Evolutionary conservation across 2,329 filamentous ascomycete genomes (phyloP), one percentile per base, ranked within the genome.

Genomic region (Claviceps pazoutovae): DNA sequence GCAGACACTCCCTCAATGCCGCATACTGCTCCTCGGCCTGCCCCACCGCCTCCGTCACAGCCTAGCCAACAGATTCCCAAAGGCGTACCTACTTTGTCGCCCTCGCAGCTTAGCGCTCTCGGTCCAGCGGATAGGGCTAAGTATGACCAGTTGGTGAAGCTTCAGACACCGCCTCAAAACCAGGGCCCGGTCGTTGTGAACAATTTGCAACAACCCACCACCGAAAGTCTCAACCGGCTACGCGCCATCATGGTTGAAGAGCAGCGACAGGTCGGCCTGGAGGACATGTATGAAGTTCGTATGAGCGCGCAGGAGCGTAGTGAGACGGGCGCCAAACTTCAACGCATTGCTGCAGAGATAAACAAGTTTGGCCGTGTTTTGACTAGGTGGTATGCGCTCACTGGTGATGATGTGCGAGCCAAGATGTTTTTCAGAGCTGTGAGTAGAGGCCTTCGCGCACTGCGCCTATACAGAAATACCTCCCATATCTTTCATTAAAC

Each of bases 361-460:
- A 58, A 56, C 19, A 73, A 71, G 56, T 63, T 78, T 19, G 69
- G 69, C 17, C 70, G 68, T 52, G 64, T 66, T 1, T 59, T 79
- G 4, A 65, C 62, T 30, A 70, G 64, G 21, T 79, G 75, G 75
- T 79, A 74, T 54, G 58, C 61, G 3, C 58, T 71, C 19, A 74
- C 72, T 1, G 67, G 65, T 16, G 75, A 80, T 52, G 75, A 80
- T 51, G 59, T 57, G 11, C 70, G 75, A 39, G 72, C 74, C 4
- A 72, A 66, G 56, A 68, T 71, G 64, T 79, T 77, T 56, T 77
- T 79, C 65, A 71, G 70, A 58, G 69, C 68, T 55, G 75, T 79
- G 66, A 68, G 75, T 70, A 11, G 17, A 38, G 34, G 21, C 8
- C 9, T 34, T 34, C 9, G 30, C 9, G 30, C 30, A 34, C 30